Conservation (phyloP, 2,329 filamentous ascomycete genomes). For the Pestalotiopsis sp. region DNA sequence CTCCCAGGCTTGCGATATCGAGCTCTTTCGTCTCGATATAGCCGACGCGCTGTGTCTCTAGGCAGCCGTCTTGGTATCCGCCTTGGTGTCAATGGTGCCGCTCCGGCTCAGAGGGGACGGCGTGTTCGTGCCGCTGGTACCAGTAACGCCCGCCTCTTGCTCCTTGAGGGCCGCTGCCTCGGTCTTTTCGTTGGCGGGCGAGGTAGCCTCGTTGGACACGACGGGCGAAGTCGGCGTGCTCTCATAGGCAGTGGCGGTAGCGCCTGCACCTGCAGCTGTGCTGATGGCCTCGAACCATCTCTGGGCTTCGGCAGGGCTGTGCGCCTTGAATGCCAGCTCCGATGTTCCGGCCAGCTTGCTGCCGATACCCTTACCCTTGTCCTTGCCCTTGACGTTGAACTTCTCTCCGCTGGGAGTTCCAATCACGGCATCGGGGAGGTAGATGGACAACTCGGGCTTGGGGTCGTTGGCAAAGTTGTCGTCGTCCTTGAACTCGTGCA, state of each 20-base stretch:
- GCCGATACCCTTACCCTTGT: constrained; percentile 78
- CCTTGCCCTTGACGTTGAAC: constrained; percentile 95
- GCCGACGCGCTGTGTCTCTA: constrained; percentile 11
- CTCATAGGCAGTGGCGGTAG: constrained; percentile 42
- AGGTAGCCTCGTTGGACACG: constrained; percentile 23
- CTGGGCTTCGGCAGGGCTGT: constrained; percentile 76
- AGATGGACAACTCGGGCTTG: constrained; percentile 84
- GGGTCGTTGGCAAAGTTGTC: constrained; percentile 75
- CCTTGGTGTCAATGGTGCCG: constrained; percentile 11
- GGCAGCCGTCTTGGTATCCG: constrained; percentile 10
- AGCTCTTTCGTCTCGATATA: constrained; percentile 10
- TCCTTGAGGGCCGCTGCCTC: constrained; percentile 36
- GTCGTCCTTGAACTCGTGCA: constrained; percentile 96
- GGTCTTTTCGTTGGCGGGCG: constrained; percentile 29
- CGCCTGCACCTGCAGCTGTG: constrained; percentile 60
- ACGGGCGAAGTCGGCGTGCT: constrained; percentile 37
- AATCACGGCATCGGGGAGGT: constrained; percentile 86
- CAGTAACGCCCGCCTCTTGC: constrained; percentile 52
- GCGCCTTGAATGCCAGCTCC: constrained; percentile 87
- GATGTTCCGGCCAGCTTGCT: constrained; percentile 79
- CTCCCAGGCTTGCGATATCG: not conserved
- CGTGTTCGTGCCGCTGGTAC: constrained; percentile 31
- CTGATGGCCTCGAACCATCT: constrained; percentile 83
- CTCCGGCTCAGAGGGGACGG: constrained; percentile 29
- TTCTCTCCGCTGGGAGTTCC: constrained; percentile 75